Evolutionary conservation across 805 yeast genomes (phyloP), one percentile per base, ranked within the genome.

Genomic region (Zygotorulaspora danielsina): DNA sequence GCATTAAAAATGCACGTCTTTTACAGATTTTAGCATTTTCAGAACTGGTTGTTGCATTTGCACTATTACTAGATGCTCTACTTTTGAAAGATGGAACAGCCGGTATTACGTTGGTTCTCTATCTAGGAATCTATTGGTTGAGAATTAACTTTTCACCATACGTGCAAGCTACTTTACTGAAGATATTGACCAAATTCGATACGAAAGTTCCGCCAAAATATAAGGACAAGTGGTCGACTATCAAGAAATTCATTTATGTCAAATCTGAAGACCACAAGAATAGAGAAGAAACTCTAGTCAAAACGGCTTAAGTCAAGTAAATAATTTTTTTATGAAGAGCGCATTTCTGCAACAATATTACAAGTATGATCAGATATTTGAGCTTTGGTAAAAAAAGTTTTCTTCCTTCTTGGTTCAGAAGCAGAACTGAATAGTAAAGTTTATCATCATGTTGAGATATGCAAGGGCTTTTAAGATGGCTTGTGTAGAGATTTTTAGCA

Each of bases 391-490:
- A 69, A 44, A 57, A 58, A 39, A 60, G 75, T 73, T 82, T 74
- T 84, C 93, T 84, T 84, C 94, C 78, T 69, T 45, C 44, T 65
- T 71, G 76, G 75, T 73, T 86, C 96, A 86, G 96, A 86, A 86
- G 96, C 96, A 86, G 96, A 86, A 86, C 96, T 86, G 96, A 84
- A 74, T 50, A 47, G 38, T 40, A 48, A 45, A 34, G 37, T 51
- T 55, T 55, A 49, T 60, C 65, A 60, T 60, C 65, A 60, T 51
- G 29, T 26, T 39, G 42, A 43, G 42, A 12, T 39, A 32, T 26
- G 12, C 36, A 37, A 32, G 38, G 29, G 28, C 28, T 20, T 34
- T 27, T 20, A 19, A 26, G 34, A 27, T 3, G 25, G 16, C 32
- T 38, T 30, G 5, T 15, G 9, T 27, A 52, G 57, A 58, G 54